Evolutionary conservation across 805 yeast species (phyloP).

Genomic region (Kodamaea fukazawae): DNA sequence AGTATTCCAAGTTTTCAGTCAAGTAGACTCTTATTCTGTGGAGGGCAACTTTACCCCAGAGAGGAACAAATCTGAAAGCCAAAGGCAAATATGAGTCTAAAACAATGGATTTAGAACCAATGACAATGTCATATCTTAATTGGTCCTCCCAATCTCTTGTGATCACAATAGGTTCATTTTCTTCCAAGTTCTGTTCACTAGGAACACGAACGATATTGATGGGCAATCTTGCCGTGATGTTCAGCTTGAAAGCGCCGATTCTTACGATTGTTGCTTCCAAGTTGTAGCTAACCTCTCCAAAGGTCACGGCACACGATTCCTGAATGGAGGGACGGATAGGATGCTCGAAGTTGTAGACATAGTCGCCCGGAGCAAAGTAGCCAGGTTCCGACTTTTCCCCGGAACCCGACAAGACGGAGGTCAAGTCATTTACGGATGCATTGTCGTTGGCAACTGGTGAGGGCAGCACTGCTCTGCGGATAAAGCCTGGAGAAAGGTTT

Average conservation of each 20-base stretch:
- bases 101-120: conserved; percentile 85
- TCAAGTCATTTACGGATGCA: conserved; percentile 16
- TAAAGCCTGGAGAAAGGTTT: conserved; percentile 25
- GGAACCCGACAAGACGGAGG: conserved; percentile 3
- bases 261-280: conserved; percentile 72
- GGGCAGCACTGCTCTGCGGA: conserved; percentile 31
- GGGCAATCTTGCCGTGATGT: conserved; percentile 60
- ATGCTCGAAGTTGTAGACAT: conserved; percentile 88
- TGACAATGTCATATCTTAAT: conserved; percentile 81
- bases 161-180: conserved; percentile 89
- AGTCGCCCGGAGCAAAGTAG: conserved; percentile 80
- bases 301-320: conserved; percentile 72
- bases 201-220: conserved; percentile 73
- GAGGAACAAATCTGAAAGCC: conserved; percentile 77
- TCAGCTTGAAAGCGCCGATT: conserved; percentile 82
- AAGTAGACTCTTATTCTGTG: conserved; percentile 84
- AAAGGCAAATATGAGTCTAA: conserved; percentile 82
- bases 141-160: conserved; percentile 93
- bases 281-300: conserved; percentile 73
- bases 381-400: conserved; percentile 19
- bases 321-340: conserved; percentile 80
- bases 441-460: conserved; percentile 21
- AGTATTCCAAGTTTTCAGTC: conserved; percentile 89
- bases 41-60: conserved; percentile 75
- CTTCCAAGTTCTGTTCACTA: conserved; percentile 75